phyloP scores from a whole-genome alignment of 352 stramenopile genomes.

The Blastocystis sp. region DNA sequence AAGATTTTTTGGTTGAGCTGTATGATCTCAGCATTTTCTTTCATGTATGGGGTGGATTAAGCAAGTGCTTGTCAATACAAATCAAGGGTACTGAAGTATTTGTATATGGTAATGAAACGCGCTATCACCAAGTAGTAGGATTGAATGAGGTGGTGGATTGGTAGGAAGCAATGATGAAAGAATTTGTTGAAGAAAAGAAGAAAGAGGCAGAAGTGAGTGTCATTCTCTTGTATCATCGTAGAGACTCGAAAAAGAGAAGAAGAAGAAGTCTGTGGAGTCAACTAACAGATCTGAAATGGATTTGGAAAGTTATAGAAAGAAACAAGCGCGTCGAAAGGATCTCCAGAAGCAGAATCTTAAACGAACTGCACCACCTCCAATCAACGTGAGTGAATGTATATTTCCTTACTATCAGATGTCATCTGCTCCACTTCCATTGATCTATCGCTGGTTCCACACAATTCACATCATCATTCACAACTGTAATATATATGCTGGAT shows the following conservation, averaged over 20 bases:
- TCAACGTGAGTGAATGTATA: neutral
- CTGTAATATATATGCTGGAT: conserved; percentile 36
- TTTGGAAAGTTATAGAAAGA: neutral
- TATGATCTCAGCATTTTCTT: conserved; percentile 56
- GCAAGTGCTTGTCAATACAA: conserved; percentile 52
- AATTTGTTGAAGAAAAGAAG: conserved; percentile 55
- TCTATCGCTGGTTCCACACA: conserved; percentile 64
- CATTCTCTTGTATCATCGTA: neutral
- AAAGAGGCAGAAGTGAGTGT: neutral
- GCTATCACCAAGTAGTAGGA: conserved; percentile 39
- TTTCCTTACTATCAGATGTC: neutral
- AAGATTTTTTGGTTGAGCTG: conserved; percentile 43
- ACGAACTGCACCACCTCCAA: neutral
- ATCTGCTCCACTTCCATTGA: conserved; percentile 16
- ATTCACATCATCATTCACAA: conserved; percentile 58
- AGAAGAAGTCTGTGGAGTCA: neutral
- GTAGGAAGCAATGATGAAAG: conserved; percentile 60
- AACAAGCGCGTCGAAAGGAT: neutral
- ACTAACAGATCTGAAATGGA: neutral
- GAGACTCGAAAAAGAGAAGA: conserved; percentile 40
- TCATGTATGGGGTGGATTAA: conserved; percentile 33
- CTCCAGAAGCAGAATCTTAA: conserved; percentile 48
- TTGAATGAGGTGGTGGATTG: neutral
- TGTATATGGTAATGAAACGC: conserved; percentile 44
- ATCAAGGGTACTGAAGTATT: conserved; percentile 42